Evolutionary conservation across 139 green algal genomes (phyloP), one percentile per base, ranked within the genome.

Genomic region (Chlorella sp.): DNA sequence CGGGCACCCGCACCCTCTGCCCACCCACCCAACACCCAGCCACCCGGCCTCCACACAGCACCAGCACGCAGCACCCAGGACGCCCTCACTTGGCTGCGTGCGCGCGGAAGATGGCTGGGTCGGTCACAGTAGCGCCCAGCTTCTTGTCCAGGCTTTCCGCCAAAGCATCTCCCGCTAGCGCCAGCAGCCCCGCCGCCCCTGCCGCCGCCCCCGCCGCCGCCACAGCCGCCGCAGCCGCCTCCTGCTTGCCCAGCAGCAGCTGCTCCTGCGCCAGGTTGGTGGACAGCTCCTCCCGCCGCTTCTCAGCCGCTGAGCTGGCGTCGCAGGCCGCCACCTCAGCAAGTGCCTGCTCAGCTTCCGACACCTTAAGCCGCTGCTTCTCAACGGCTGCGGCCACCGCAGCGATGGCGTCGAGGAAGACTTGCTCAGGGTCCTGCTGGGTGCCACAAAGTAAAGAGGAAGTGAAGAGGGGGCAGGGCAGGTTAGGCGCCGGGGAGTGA

Each of bases 81-180:
- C 96, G 91, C 92, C 97, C 97, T 90, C 96, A 99, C 77, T 96
- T 96, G 48, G 95, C 95, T 37, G 97, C 97, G 91, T 99, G 98
- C 1, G 90, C 90, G 64, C 92, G 79, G 91, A 97, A 99, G 66
- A 99, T 97, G 24, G 91, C 85, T 1, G 91, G 89, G 92, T 99
- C 97, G 22, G 94, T 97, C 2, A 99, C 95, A 2, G 66, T 91
- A 12, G 88, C 86, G 14, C 95, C 96, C 34, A 93, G 86, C 89
- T 94, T 81, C 42, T 81, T 86, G 86, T 99, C 98, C 88, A 99
- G 93, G 69, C 73, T 40, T 83, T 96, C 95, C 11, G 96, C 95
- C 71, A 99, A 75, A 39, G 93, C 95, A 87, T 99, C 98, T 0
- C 92, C 92, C 30, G 82, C 92, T 53, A 95, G 77, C 2, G 66